Evolutionary conservation across 768 basidiomycete species (phyloP), one percentile per base, ranked within the genome.

Genomic region (Termitomyces bulborhizus): DNA sequence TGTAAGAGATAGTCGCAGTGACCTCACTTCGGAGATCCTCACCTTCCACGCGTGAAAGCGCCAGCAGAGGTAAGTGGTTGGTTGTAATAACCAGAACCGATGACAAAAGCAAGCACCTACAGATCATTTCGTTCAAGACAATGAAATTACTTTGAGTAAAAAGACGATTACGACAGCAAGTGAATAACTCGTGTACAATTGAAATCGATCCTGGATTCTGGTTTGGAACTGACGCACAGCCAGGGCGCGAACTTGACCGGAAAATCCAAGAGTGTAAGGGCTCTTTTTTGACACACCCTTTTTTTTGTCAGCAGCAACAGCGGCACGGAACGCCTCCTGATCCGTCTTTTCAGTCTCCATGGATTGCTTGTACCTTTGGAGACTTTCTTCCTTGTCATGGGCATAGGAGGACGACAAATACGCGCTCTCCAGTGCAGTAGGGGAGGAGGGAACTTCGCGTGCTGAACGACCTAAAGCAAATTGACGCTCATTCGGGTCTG

Each of bases 401-500:
- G 74, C 73, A 55, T 76, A 75, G 0, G 73, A 63, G 1, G 88
- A 89, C 3, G 64, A 57, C 26, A 65, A 69, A 70, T 79, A 94
- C 0, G 84, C 84, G 15, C 69, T 68, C 63, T 88, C 91, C 24
- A 95, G 79, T 32, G 75, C 79, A 46, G 80, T 74, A 0, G 93
- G 84, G 0, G 88, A 79, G 6, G 81, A 81, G 1, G 89, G 90
- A 0, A 85, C 85, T 58, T 84, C 77, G 1, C 60, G 58, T 12
- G 73, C 75, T 9, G 84, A 81, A 24, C 76, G 79, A 5, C 85
- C 89, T 2, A 79, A 71, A 0, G 83, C 80, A 61, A 88, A 86
- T 65, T 85, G 86, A 26, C 93, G 88, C 71, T 96, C 92, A 62
- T 93, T 90, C 0, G 85, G 80, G 63, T 91, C 90, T 2, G 93